Base-by-base conservation (phyloP, 148 eudicot species). In the Camellia japonica region DNA sequence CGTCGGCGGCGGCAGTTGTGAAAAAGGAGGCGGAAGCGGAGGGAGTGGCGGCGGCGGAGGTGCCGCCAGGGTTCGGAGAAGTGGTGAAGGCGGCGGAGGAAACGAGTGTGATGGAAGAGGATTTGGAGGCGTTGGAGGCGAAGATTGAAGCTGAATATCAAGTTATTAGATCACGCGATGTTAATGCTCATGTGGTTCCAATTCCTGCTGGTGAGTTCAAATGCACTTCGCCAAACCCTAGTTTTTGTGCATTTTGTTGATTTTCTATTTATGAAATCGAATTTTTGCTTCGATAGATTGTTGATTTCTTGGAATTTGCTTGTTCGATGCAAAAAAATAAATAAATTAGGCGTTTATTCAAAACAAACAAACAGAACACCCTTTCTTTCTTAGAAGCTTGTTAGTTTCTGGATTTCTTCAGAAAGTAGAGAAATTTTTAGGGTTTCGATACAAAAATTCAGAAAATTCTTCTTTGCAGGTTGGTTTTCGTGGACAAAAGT, bases 401-500 rank as follows among this genome's bases (percentile, higher is more conserved):
- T 58, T 58, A 38, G 65, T 59, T 74, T 56, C 77, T 58, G 65
- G 51, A 56, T 10, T 42, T 42, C 19, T 3, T 30, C 38, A 30
- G 1, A 30, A 23, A 2, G 20, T 15, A 12, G 30, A 41, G 47
- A 18, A 18, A 2, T 74, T 44, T 70, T 80, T 70, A 60, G 75
- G 73, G 82, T 81, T 65, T 71, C 54, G 47, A 52, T 66, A 13
- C 42, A 5, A 46, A 13, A 65, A 23, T 43, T n/a, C 13, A 41
- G 13, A 9, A 15, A 18, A 3, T 47, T 71, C 23, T 61, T 20
- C 46, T 66, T 14, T 89, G 70, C 80, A 96, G 99, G 98, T 85
- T 96, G 99, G 99, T 96, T 93, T 88, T 93, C 93, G 54, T 96
- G 99, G 99, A 87, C 87, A 43, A 85, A 82, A 68, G 58, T 93